phyloP scores from a whole-genome alignment of 2,329 filamentous ascomycete genomes.

The Beauveria caledonica region DNA sequence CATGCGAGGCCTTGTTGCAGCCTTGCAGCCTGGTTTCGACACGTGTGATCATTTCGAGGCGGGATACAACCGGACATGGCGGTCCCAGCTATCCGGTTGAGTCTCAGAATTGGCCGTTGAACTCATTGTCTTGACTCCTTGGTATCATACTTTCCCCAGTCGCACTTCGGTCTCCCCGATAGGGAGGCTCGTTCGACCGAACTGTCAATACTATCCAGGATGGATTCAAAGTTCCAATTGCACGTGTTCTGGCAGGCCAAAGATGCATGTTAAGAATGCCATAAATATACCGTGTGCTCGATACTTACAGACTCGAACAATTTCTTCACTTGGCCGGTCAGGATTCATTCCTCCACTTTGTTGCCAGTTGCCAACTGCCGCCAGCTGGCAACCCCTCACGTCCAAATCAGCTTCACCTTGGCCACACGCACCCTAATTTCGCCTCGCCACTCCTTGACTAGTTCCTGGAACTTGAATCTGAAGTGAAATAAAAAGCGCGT shows the following conservation, averaged over 20 bases:
- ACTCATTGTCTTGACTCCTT: neutral
- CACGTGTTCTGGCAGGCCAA: neutral
- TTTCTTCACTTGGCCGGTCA: neutral
- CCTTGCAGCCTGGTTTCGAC: neutral
- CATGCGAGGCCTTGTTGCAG: neutral
- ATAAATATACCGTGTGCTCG: neutral
- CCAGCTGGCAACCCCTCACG: slow-evolving; percentile 10
- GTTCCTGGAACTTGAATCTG: neutral
- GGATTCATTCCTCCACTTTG: neutral
- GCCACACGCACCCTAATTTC: neutral
- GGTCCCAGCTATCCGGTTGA: neutral
- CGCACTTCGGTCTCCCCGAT: too few species aligned
- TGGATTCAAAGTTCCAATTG: neutral
- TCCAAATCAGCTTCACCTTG: slow-evolving; percentile 7
- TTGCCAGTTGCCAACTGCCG: slow-evolving; percentile 4
- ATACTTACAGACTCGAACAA: neutral
- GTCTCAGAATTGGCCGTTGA: neutral
- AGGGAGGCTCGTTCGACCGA: neutral
- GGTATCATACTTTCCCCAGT: neutral
- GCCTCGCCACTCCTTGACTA: neutral
- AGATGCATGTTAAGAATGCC: neutral
- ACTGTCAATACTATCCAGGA: neutral
- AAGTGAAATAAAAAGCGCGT: neutral
- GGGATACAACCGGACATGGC: neutral
- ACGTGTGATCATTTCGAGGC: neutral